A percentile compares a stretch with the other conserved stretches of the same genome.
Conservation (phyloP, 2,329 filamentous ascomycete genomes). For the Hysterium pulicare region DNA sequence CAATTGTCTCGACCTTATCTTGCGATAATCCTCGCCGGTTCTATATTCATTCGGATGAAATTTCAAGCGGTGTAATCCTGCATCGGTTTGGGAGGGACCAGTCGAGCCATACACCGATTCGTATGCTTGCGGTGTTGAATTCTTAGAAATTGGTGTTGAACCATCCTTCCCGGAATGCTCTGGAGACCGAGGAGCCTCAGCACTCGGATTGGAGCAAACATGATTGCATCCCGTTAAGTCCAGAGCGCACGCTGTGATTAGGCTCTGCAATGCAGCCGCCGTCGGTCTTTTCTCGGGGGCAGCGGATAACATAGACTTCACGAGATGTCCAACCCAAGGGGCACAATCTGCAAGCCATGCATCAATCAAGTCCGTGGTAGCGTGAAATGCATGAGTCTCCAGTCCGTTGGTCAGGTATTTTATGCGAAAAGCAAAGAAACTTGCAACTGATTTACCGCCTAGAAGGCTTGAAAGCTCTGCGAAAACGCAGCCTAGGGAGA, state of each 20-base stretch:
- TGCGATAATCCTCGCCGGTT: no score
- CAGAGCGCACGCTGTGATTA: neutral
- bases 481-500: conserved; percentile 8
- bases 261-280: neutral
- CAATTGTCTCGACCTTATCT: no score
- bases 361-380: neutral
- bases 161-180: no score
- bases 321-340: neutral
- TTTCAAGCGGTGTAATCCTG: no score
- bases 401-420: neutral
- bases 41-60: no score
- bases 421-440: conserved; percentile 1
- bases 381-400: conserved; percentile 1
- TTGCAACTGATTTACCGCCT: neutral
- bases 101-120: no score
- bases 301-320: neutral
- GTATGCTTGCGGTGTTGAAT: no score
- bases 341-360: neutral
- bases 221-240: neutral
- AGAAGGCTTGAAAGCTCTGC: conserved; percentile 5
- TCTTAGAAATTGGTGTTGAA: no score
- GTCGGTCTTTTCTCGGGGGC: neutral
- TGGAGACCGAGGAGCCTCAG: no score
- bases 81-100: no score
- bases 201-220: neutral